Evolutionary conservation across 2,329 filamentous ascomycete genomes (phyloP).

Genomic region (Fusarium sambucinum): DNA sequence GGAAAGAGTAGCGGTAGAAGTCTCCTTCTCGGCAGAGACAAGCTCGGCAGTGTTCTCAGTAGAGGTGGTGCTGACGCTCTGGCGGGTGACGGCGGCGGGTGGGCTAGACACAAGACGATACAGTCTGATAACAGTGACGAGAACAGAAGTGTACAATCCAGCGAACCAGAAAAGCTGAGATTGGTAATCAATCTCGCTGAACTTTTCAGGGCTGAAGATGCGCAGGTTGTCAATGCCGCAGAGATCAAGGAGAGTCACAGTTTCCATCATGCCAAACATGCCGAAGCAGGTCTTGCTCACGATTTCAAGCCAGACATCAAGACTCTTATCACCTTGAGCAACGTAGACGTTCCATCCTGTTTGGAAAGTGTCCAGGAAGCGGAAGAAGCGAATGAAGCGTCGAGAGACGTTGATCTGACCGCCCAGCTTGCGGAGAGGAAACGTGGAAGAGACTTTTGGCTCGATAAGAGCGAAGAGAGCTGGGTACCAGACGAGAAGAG

Average conservation of each 20-base stretch:
- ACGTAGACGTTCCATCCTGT: conserved; percentile 60
- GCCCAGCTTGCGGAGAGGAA: conserved; percentile 54
- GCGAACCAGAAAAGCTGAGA: conserved; percentile 79
- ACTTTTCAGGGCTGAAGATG: conserved; percentile 65
- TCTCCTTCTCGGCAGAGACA: conserved; percentile 32
- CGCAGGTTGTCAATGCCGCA: conserved; percentile 59
- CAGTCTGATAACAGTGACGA: conserved; percentile 59
- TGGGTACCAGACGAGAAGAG: conserved; percentile 62
- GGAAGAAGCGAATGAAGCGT: conserved; percentile 75
- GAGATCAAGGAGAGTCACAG: conserved; percentile 69
- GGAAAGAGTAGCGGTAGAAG: conserved; percentile 25
- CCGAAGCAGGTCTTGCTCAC: conserved; percentile 70
- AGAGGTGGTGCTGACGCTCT: conserved; percentile 48
- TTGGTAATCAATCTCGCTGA: conserved; percentile 65
- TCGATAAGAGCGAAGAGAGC: conserved; percentile 54
- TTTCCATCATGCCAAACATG: conserved; percentile 76
- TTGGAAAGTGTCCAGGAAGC: conserved; percentile 72
- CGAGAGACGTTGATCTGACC: conserved; percentile 62
- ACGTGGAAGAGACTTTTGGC: conserved; percentile 48
- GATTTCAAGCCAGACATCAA: conserved; percentile 65
- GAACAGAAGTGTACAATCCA: conserved; percentile 65
- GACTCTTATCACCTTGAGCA: conserved; percentile 43
- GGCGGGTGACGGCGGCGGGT: conserved; percentile 51
- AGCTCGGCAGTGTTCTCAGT: conserved; percentile 40
- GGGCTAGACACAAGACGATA: conserved; percentile 53